phyloP scores from a whole-genome alignment of 2,329 filamentous ascomycete genomes.

The Triangularia setosa region DNA sequence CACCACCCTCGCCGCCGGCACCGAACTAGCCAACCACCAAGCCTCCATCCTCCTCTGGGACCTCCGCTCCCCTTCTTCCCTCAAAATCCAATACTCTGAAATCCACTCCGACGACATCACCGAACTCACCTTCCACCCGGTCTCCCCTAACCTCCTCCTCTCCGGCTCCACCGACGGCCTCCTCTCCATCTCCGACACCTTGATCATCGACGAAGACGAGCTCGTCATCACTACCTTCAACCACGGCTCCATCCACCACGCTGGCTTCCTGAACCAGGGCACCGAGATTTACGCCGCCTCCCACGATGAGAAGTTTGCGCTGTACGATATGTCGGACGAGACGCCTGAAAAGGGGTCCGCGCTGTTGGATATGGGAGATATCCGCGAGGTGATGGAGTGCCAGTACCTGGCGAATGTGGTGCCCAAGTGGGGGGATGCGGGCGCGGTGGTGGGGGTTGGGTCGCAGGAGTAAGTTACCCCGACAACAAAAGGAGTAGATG shows the following conservation, averaged over 20 bases:
- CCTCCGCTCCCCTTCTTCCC: constrained; percentile 45
- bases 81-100: constrained; percentile 56
- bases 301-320: constrained; percentile 72
- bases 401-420: constrained; percentile 71
- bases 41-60: constrained; percentile 63
- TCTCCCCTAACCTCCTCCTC: constrained; percentile 57
- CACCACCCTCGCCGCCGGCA: constrained; percentile 65
- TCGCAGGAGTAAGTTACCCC: constrained; percentile 56
- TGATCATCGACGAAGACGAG: constrained; percentile 70
- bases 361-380: constrained; percentile 61
- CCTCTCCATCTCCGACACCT: constrained; percentile 71
- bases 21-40: constrained; percentile 63
- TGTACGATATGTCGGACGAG: constrained; percentile 66
- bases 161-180: constrained; percentile 78
- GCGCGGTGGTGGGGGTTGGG: constrained; percentile 62
- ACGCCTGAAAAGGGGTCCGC: constrained; percentile 53
- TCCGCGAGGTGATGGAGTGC: constrained; percentile 60
- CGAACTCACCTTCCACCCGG: constrained; percentile 60
- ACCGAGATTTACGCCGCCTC: constrained; percentile 68
- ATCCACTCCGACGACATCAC: constrained; percentile 67
- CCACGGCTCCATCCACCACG: constrained; percentile 70
- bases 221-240: constrained; percentile 75
- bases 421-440: constrained; percentile 54
- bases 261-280: constrained; percentile 64
- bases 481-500: not conserved